These are phyloP conservation scores for Tuber magnatum DNA, from an alignment of 495 filamentous ascomycete genomes.

Conservation along the genomic window DNA sequence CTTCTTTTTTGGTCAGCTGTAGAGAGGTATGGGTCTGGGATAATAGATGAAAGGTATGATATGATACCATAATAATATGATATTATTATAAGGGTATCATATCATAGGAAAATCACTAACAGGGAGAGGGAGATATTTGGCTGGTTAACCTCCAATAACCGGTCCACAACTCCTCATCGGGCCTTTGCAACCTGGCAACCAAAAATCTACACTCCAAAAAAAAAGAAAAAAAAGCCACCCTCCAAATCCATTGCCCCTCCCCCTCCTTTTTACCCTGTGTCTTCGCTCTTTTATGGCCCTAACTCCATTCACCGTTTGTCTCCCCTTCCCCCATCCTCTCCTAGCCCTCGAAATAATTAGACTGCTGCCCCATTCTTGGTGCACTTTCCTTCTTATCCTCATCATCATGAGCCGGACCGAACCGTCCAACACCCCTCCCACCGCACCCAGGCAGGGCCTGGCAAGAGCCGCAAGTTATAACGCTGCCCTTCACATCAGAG, in stretches of 20 bases:
- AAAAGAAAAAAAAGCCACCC: neutral
- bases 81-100: no score
- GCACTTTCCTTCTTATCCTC: neutral
- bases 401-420: constrained; percentile 1
- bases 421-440: neutral
- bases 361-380: neutral
- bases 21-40: neutral
- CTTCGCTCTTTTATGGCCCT: neutral
- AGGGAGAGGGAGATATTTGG: no score
- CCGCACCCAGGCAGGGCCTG: constrained; percentile 6
- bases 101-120: no score
- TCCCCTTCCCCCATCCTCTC: neutral
- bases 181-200: neutral
- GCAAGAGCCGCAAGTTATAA: constrained; percentile 15
- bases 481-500: constrained; percentile 3
- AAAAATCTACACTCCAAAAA: neutral
- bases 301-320: neutral
- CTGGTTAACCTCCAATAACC: neutral
- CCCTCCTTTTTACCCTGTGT: neutral
- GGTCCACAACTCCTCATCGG: neutral
- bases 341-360: neutral
- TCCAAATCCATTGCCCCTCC: neutral
- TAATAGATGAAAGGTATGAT: neutral
- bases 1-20: neutral
- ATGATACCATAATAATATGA: no score